phyloP scores from a whole-genome alignment of 2,329 filamentous ascomycete species.

The Beauveria sp. region DNA sequence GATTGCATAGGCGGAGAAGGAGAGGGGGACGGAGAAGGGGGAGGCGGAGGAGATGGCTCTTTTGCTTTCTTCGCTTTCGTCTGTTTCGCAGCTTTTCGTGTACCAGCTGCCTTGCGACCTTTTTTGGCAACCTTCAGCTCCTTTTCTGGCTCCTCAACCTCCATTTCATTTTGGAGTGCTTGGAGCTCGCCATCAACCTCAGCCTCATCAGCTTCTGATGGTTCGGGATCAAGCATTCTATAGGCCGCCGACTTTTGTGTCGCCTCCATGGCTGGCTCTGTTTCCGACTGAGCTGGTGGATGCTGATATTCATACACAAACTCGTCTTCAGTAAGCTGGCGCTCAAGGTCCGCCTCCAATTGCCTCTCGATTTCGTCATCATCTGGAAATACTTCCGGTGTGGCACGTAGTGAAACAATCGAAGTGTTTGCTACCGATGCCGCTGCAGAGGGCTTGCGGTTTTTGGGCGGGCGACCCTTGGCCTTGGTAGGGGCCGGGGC shows the following conservation, averaged over 20 bases:
- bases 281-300: conserved; percentile 22
- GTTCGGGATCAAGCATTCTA: conserved; percentile 46
- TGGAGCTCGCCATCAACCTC: conserved; percentile 44
- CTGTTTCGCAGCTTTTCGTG: conserved; percentile 46
- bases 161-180: conserved; percentile 43
- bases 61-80: conserved; percentile 34
- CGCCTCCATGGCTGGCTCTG: conserved; percentile 17
- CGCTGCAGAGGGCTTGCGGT: conserved; percentile 42
- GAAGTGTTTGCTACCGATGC: conserved; percentile 47
- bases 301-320: conserved; percentile 37
- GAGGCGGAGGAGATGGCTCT: conserved; percentile 21
- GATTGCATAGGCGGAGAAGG: conserved; percentile 13
- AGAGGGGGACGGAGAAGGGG: conserved; percentile 16
- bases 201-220: conserved; percentile 37
- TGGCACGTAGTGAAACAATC: conserved; percentile 31
- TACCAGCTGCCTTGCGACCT: conserved; percentile 41
- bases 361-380: conserved; percentile 61
- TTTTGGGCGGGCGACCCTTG: conserved; percentile 29
- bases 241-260: conserved; percentile 30
- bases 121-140: conserved; percentile 46
- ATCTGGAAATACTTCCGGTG: conserved; percentile 39
- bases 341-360: conserved; percentile 57
- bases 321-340: conserved; percentile 46
- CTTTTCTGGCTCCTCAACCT: conserved; percentile 24
- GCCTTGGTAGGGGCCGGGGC: conserved; percentile 21